Conservation (phyloP, 176 grass and related monocot genomes). For the Oryza punctata region DNA sequence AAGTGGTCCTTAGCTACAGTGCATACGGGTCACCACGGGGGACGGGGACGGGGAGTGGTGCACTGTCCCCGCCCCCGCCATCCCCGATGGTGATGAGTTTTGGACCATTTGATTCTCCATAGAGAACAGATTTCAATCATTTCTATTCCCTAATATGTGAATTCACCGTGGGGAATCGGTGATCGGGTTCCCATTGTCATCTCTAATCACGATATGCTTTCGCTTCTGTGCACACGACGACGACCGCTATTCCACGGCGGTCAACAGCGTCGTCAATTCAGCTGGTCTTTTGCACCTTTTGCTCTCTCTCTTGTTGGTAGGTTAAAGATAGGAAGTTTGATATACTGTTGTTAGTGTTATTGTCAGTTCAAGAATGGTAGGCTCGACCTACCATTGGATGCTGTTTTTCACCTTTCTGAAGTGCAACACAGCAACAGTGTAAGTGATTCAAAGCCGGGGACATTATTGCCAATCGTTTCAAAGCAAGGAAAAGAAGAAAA, state of each 20-base stretch:
- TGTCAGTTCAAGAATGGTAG: neutral
- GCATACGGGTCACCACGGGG: too few relatives aligned
- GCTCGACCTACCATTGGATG: neutral
- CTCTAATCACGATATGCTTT: neutral
- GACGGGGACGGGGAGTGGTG: too few relatives aligned
- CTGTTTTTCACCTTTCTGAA: neutral
- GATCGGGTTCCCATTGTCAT: too few relatives aligned
- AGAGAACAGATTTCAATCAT: too few relatives aligned
- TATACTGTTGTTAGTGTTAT: neutral
- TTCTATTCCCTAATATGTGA: too few relatives aligned
- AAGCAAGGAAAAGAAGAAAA: neutral
- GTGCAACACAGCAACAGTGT: neutral
- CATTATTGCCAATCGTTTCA: neutral
- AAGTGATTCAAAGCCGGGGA: neutral
- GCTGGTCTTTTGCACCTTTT: neutral
- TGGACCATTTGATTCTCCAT: too few relatives aligned
- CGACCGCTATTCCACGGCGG: neutral
- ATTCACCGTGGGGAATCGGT: too few relatives aligned
- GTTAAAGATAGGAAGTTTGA: neutral
- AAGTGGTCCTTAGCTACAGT: too few relatives aligned
- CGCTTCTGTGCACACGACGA: neutral
- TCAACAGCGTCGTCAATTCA: neutral
- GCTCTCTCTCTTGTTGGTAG: neutral
- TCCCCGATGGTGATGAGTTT: too few relatives aligned
- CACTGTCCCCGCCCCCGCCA: too few relatives aligned